phyloP scores from a whole-genome alignment of 768 basidiomycete genomes.

The Mycena metata region DNA sequence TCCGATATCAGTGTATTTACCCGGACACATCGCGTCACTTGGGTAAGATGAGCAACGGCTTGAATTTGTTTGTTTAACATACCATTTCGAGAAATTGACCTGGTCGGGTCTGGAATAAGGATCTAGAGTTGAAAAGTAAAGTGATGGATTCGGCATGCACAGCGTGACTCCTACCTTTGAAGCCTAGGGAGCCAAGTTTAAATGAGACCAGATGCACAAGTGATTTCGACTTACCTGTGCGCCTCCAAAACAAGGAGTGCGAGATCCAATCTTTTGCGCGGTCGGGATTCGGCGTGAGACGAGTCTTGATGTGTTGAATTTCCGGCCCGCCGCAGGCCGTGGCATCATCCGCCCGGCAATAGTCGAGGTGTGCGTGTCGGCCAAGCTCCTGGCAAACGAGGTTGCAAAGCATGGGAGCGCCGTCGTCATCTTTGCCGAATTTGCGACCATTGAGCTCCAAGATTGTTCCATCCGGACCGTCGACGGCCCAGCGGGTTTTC shows the following conservation, averaged over 20 bases:
- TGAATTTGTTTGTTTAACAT: constrained; percentile 28
- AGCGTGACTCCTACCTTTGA: constrained; percentile 54
- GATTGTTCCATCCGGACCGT: constrained; percentile 62
- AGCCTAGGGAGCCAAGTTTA: constrained; percentile 49
- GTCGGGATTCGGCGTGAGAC: constrained; percentile 61
- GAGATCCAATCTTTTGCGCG: constrained; percentile 67
- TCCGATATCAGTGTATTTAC: constrained; percentile 42
- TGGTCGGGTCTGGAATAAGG: constrained; percentile 68
- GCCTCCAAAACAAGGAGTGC: constrained; percentile 68
- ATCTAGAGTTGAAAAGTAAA: constrained; percentile 47
- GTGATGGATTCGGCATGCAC: neutral
- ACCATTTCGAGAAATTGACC: constrained; percentile 63
- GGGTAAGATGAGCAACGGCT: neutral
- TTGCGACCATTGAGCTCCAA: constrained; percentile 69
- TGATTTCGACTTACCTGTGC: constrained; percentile 57
- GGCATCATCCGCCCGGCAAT: constrained; percentile 59
- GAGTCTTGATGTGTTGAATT: constrained; percentile 59
- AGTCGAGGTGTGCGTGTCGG: constrained; percentile 69
- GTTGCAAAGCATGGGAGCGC: constrained; percentile 75
- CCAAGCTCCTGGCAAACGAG: constrained; percentile 68
- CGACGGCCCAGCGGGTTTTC: constrained; percentile 67
- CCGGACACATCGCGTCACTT: constrained; percentile 63
- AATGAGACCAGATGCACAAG: neutral
- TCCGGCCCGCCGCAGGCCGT: constrained; percentile 58
- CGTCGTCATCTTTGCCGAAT: constrained; percentile 67